These are phyloP conservation scores for Symbiodinium natans DNA, from an alignment of 73 alveolate species.

Conservation along the genomic window DNA sequence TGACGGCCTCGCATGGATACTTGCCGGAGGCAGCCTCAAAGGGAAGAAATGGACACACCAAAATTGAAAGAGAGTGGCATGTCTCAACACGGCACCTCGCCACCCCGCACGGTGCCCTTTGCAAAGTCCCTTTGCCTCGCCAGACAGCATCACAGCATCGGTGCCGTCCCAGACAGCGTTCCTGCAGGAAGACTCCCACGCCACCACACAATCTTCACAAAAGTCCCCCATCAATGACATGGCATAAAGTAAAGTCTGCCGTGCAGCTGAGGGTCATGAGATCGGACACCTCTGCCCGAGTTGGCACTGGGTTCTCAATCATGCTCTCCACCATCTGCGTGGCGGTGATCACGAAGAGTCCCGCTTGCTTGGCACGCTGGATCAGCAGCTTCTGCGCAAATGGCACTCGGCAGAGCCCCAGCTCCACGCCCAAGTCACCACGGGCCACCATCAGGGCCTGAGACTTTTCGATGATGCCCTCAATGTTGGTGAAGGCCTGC, in stretches of 20 bases:
- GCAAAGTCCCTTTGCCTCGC: slow-evolving; percentile 14
- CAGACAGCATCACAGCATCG: slow-evolving; percentile 94
- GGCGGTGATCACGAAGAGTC: slow-evolving; percentile 88
- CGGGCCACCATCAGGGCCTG: slow-evolving; percentile 94
- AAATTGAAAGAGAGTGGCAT: too few species aligned
- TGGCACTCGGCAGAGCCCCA: slow-evolving; percentile 82
- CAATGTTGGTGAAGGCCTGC: slow-evolving; percentile 53
- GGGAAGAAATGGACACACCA: neutral
- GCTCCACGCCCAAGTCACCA: slow-evolving; percentile 90
- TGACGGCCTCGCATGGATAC: slow-evolving; percentile 89
- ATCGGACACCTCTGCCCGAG: slow-evolving; percentile 84
- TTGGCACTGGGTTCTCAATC: slow-evolving; percentile 92
- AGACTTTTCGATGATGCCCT: slow-evolving; percentile 67
- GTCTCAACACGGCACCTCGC: too few species aligned
- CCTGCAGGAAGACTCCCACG: slow-evolving; percentile 11
- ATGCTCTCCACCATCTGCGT: slow-evolving; percentile 94
- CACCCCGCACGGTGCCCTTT: too few species aligned
- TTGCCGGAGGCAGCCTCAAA: slow-evolving; percentile 86
- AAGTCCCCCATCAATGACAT: too few species aligned
- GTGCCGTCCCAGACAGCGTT: slow-evolving; percentile 93
- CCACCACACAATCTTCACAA: neutral
- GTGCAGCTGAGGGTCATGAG: slow-evolving; percentile 1
- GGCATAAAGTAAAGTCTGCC: too few species aligned
- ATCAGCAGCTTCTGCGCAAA: slow-evolving; percentile 89
- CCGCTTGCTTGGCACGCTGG: slow-evolving; percentile 82